Percentiles rank a stretch among this genome's conserved stretches.
phyloP scores from a whole-genome alignment of 2,329 filamentous ascomycete genomes.

The Aspergillus sp. region DNA sequence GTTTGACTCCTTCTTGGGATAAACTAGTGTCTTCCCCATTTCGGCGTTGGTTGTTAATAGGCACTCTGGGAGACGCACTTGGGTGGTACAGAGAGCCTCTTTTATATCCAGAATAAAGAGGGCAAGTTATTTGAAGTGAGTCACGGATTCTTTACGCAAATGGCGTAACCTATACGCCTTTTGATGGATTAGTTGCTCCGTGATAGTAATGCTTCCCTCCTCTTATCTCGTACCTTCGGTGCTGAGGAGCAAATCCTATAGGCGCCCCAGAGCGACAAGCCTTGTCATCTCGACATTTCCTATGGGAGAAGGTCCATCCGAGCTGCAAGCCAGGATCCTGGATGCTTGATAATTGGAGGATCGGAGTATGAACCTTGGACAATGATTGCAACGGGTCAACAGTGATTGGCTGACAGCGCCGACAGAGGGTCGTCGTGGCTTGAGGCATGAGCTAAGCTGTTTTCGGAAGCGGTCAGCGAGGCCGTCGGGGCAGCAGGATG shows the following conservation, averaged over 20 bases:
- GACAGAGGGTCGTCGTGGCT: conserved; percentile 12
- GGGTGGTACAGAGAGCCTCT: neutral
- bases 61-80: neutral
- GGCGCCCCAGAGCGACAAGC: neutral
- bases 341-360: neutral
- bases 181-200: neutral
- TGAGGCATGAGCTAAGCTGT: conserved; percentile 11
- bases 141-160: conserved; percentile 1
- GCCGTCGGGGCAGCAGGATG: neutral
- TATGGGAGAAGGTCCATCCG: conserved; percentile 14
- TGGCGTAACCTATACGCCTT: conserved; percentile 2
- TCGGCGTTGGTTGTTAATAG: neutral
- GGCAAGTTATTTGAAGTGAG: neutral
- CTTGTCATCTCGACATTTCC: conserved; percentile 3
- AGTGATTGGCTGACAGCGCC: conserved; percentile 30
- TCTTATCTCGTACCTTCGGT: conserved; percentile 6
- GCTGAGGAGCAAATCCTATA: neutral
- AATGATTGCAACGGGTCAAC: conserved; percentile 10
- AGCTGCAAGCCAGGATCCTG: neutral
- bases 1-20: conserved; percentile 64
- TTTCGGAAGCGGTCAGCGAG: conserved; percentile 9
- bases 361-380: too few species aligned
- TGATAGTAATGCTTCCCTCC: neutral
- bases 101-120: neutral
- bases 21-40: conserved; percentile 49